These are phyloP conservation scores for Suhomyces kunorum DNA, from an alignment of 1,139 yeast species.

Conservation along the genomic window DNA sequence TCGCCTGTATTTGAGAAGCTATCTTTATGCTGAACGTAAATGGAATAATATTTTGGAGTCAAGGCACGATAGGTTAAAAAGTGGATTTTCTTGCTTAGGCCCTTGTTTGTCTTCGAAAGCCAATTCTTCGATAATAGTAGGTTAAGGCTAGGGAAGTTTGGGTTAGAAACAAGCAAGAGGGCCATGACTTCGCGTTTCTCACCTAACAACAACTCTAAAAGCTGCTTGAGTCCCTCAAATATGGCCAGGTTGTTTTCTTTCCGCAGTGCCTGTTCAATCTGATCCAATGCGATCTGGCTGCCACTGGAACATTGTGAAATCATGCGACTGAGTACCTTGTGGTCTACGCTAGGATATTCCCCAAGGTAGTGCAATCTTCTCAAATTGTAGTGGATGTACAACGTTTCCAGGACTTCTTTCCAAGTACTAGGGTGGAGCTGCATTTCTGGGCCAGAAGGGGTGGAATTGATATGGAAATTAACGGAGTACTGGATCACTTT, in stretches of 20 bases:
- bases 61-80: neutral
- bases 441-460: too few species aligned
- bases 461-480: too few species aligned
- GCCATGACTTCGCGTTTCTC: conserved; percentile 1
- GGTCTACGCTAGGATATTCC: neutral
- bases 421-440: too few species aligned
- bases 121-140: neutral
- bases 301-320: neutral
- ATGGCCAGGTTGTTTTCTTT: neutral
- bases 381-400: neutral
- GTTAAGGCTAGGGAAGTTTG: neutral
- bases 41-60: conserved; percentile 5
- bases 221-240: neutral
- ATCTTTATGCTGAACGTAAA: neutral
- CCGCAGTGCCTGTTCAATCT: neutral
- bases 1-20: neutral
- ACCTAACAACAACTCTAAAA: neutral
- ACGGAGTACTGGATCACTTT: neutral
- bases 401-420: neutral
- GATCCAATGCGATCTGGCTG: neutral
- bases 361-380: neutral
- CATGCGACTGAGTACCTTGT: neutral
- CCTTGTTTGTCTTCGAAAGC: neutral
- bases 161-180: conserved; percentile 6
- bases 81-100: conserved; percentile 1